Evolutionary conservation across 2,329 filamentous ascomycete species (phyloP), one percentile per base, ranked within the genome.

Genomic region (Sarocladium brachiariae): DNA sequence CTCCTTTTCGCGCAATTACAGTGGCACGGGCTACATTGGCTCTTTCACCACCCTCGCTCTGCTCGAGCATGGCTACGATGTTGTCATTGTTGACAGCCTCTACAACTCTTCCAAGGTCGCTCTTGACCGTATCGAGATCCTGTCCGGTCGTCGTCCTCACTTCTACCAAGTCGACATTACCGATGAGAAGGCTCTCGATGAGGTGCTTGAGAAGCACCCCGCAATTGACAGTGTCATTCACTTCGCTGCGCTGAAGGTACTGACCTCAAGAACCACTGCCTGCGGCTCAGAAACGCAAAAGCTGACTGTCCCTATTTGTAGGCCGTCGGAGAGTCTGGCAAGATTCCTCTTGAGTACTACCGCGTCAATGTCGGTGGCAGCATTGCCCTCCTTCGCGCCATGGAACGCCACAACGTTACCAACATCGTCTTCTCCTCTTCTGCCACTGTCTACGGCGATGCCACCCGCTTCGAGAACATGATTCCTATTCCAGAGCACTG

Each of bases 401-500:
- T 99, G 90, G 79, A 82, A 65, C 84, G 84, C 69, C 83, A 96
- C 77, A 86, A 92, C 70, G 91, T 99, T 59, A 81, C 82, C 72
- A 97, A 96, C 77, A 93, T 99, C 63, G 93, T 99, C 71, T 99
- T 99, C 75, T 97, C 92, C 54, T 96, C 90, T 55, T 96, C 91
- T 1, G 93, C 93, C 30, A 99, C 95, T 59, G 93, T 99, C 58
- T 99, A 99, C 70, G 93, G 93, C 65, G 95, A 99, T 70, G 93
- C 92, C 50, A 97, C 93, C 41, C 87, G 90, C 65, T 89, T 96
- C 73, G 84, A 87, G 59, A 86, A 95, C 78, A 99, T 99, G 93
- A 99, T 99, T 58, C 93, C 93, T 57, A 99, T 99, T 64, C 93
- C 93, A 49, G 93, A 99, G 74, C 77, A 88, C 70, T 99, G 93